Percentiles rank a stretch among this genome's conserved stretches.
Conservation (phyloP, 441 rosid species). For the Flueggea neowawraea region DNA sequence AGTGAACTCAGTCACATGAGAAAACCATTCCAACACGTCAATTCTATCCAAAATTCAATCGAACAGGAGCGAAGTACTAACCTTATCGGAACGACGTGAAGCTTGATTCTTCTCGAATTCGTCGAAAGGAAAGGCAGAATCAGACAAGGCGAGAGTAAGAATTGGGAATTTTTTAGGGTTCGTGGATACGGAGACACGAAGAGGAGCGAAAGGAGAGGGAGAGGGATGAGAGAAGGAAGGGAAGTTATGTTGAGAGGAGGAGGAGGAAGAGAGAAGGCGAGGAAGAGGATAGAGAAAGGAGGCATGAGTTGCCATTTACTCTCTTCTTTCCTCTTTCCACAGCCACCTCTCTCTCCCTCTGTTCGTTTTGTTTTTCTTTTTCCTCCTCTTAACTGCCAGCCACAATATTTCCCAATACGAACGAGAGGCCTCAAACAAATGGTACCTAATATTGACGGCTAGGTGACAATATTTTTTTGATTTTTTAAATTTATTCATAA, state of each 20-base stretch:
- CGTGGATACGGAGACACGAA: constrained; percentile 6
- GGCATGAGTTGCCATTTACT: constrained; percentile 50
- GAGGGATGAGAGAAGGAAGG: constrained; percentile 12
- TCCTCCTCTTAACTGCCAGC: too few relatives aligned
- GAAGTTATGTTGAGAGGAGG: constrained; percentile 7
- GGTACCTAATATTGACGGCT: too few relatives aligned
- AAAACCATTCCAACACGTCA: background rate
- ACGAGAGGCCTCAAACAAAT: too few relatives aligned
- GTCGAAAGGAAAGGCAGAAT: constrained; percentile 39
- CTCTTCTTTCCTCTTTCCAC: constrained; percentile 14
- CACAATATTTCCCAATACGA: too few relatives aligned
- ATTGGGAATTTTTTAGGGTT: constrained; percentile 26
- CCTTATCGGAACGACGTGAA: constrained; percentile 27
- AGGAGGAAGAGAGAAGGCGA: constrained; percentile 11
- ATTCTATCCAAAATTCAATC: background rate
- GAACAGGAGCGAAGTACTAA: constrained; percentile 6
- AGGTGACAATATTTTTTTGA: too few relatives aligned
- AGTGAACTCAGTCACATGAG: background rate
- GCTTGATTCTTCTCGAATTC: constrained; percentile 35
- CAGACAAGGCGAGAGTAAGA: constrained; percentile 24
- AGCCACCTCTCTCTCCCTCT: too few relatives aligned
- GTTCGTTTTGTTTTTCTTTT: too few relatives aligned
- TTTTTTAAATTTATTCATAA: too few relatives aligned
- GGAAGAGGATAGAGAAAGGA: constrained; percentile 38
- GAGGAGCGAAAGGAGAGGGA: constrained; percentile 18